Base-by-base conservation (phyloP, 495 filamentous ascomycete species). In the Chlorociboria aeruginascens region DNA sequence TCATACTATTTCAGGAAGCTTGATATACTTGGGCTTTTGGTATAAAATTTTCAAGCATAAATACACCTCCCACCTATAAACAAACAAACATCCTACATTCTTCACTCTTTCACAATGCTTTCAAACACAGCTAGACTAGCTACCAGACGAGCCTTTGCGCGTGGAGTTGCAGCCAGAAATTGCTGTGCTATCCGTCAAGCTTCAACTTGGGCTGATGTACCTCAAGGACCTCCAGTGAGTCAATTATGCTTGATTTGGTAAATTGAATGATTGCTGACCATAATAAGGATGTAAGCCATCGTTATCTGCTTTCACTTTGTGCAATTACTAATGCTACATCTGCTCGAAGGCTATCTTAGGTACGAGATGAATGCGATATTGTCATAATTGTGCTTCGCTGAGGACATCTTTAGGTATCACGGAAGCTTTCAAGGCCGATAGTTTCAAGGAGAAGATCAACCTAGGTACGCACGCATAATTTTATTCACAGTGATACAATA, bases 391-490 rank as follows among this genome's bases (percentile, higher is more conserved):
- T 46, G 39, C 51, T 49, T 46, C 34, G 13, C 39, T 52, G 29
- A 54, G 28, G 11, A 42, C 1, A 28, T 42, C n/a, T 55, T 30
- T 53, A 77, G 90, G 90, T 71, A 93, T 98, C 71, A 97, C 92
- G 44, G 92, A 98, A 71, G 92, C 92, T 43, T 98, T 92, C 84
- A 98, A 97, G 77, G 87, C 89, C 61, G 90, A 98, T 62, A 74
- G 68, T 53, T 87, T 92, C 67, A 68, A 79, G 45, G 75, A 90
- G 68, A 98, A 98, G 80, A 95, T 97, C 74, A 97, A 96, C 71
- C 76, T 98, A 46, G 89, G 88, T 81, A 77, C 71, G 66, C 46
- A 3, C 42, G 32, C 36, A 44, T 10, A 16, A 32, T 39, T 2
- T 2, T 3, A 9, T 32, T 12, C 12, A 41, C 55, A 63, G 68